phyloP scores from a whole-genome alignment of 495 filamentous ascomycete genomes.

The Baudoinia panamericana region DNA sequence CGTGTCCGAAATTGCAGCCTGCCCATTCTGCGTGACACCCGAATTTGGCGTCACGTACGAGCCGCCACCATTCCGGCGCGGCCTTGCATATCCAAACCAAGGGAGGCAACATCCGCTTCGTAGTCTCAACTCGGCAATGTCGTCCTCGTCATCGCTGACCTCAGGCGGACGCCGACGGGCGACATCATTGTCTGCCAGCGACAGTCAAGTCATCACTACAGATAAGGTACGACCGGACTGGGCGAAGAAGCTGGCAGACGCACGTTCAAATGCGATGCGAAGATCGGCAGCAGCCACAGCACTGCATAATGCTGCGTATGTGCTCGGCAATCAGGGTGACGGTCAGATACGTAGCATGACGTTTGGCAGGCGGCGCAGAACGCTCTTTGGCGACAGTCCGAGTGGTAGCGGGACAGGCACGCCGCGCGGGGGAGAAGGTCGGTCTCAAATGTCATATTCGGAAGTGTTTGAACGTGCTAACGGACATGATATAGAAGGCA shows the following conservation, averaged over 20 bases:
- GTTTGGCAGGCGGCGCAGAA: slow-evolving; percentile 28
- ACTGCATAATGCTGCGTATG: slow-evolving; percentile 84
- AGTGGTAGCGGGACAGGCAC: slow-evolving; percentile 28
- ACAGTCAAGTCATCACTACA: slow-evolving; percentile 74
- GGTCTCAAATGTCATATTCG: background rate
- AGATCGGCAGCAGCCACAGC: slow-evolving; percentile 89
- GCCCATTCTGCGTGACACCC: slow-evolving; percentile 87
- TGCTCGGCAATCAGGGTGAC: slow-evolving; percentile 56
- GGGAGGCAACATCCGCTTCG: slow-evolving; percentile 31
- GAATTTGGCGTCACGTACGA: slow-evolving; percentile 93
- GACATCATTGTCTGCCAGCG: slow-evolving; percentile 68
- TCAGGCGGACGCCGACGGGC: slow-evolving; percentile 52
- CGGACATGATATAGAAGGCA: slow-evolving; percentile 34
- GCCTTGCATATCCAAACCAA: slow-evolving; percentile 54
- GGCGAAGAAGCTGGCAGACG: slow-evolving; percentile 76
- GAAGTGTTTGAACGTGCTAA: slow-evolving; percentile 25
- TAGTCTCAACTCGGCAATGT: slow-evolving; percentile 54
- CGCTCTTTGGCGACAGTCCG: slow-evolving; percentile 28
- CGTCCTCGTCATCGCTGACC: slow-evolving; percentile 49
- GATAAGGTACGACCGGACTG: slow-evolving; percentile 89
- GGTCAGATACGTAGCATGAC: slow-evolving; percentile 33
- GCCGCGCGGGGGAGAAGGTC: slow-evolving; percentile 19
- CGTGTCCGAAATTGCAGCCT: slow-evolving; percentile 82
- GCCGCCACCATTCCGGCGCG: slow-evolving; percentile 74
- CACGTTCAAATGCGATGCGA: slow-evolving; percentile 68